phyloP scores from a whole-genome alignment of 192 early-diverging fungal species.

The Gryganskiella cystojenkinii region DNA sequence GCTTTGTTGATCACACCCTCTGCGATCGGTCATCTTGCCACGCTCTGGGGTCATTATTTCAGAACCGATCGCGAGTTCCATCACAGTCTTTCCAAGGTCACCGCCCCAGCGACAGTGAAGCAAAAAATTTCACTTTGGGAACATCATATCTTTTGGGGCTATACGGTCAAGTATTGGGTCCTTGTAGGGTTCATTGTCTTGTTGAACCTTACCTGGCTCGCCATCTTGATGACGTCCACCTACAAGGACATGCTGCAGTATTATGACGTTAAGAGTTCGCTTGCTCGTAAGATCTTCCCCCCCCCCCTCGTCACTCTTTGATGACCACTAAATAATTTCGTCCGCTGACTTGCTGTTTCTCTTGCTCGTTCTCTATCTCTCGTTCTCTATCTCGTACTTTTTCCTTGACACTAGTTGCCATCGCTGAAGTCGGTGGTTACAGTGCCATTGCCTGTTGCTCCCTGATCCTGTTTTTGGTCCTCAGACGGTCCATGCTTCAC shows the following conservation, averaged over 20 bases:
- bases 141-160: conserved; percentile 36
- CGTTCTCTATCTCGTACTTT: background rate
- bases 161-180: conserved; percentile 50
- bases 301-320: no score
- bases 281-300: no score
- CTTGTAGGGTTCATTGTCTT: conserved; percentile 18
- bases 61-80: conserved; percentile 46
- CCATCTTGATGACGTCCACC: background rate
- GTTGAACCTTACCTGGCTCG: conserved; percentile 16
- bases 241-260: background rate
- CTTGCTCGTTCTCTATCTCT: background rate
- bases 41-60: conserved; percentile 49
- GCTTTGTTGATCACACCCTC: conserved; percentile 27
- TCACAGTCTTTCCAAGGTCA: conserved; percentile 34
- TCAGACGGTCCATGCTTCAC: conserved; percentile 50
- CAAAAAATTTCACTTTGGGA: conserved; percentile 50
- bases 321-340: no score
- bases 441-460: conserved; percentile 21
- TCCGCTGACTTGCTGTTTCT: background rate
- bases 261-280: background rate
- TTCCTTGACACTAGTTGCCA: conserved; percentile 4
- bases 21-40: conserved; percentile 29
- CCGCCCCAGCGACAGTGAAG: conserved; percentile 12
- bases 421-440: conserved; percentile 25
- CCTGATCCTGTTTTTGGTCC: conserved; percentile 34